These are phyloP conservation scores for Setaria italica DNA, from an alignment of 202 grass and related monocot species.

Conservation along the genomic window DNA sequence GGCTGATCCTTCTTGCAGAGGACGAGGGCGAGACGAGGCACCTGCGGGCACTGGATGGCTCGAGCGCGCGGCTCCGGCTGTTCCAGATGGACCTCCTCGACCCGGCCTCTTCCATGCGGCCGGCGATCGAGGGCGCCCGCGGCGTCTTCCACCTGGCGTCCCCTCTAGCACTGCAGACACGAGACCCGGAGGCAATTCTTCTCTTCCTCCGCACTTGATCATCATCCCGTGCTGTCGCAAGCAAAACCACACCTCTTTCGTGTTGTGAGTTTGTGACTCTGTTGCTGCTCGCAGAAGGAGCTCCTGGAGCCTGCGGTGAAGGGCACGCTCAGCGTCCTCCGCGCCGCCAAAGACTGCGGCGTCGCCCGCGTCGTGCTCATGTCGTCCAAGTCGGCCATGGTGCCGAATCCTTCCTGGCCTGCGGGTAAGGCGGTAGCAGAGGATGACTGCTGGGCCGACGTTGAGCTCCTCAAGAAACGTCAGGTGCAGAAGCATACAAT, in stretches of 20 bases:
- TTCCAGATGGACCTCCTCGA: slow-evolving; percentile 77
- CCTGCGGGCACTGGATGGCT: slow-evolving; percentile 54
- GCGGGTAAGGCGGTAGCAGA: slow-evolving; percentile 31
- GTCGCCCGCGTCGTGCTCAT: slow-evolving; percentile 58
- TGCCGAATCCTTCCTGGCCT: slow-evolving; percentile 59
- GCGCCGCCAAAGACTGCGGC: slow-evolving; percentile 53
- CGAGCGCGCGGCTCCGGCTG: slow-evolving; percentile 50
- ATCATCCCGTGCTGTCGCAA: neutral
- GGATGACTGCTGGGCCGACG: slow-evolving; percentile 62
- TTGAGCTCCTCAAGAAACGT: slow-evolving; percentile 53
- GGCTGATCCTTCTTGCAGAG: slow-evolving; percentile 18
- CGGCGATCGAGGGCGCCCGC: slow-evolving; percentile 47
- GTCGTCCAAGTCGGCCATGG: slow-evolving; percentile 52
- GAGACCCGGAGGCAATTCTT: slow-evolving; percentile 58
- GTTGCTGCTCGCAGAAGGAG: slow-evolving; percentile 45
- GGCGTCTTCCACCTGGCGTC: slow-evolving; percentile 81
- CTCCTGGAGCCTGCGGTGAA: slow-evolving; percentile 65
- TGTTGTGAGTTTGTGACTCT: neutral
- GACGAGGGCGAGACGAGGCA: slow-evolving; percentile 70
- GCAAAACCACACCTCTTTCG: neutral
- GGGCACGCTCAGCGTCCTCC: slow-evolving; percentile 70
- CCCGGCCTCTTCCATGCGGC: slow-evolving; percentile 49
- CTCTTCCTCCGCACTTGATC: neutral
- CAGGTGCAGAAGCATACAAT: slow-evolving; percentile 25
- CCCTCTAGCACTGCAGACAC: slow-evolving; percentile 41